Evolutionary conservation across 176 grass and related monocot genomes (phyloP).

Genomic region (Typha latifolia): DNA sequence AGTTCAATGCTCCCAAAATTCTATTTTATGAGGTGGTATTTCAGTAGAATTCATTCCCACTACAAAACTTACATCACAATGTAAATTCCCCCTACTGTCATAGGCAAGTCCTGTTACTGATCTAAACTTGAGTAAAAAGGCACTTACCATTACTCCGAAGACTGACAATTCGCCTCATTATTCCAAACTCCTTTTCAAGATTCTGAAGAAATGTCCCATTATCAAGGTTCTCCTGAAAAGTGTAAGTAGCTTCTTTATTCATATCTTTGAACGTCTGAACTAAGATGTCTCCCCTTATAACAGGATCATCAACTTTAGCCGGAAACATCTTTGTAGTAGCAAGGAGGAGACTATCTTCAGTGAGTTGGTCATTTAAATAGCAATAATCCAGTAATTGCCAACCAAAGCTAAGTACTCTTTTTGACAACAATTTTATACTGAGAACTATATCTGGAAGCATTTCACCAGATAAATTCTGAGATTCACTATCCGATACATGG

Average conservation of each 20-base stretch:
- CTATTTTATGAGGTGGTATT: too few species aligned
- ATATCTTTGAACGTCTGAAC: constrained; percentile 83
- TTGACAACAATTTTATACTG: constrained; percentile 78
- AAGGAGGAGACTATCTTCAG: constrained; percentile 37
- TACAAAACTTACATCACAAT: too few species aligned
- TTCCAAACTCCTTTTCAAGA: constrained; percentile 65
- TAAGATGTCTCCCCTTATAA: constrained; percentile 86
- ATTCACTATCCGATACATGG: constrained; percentile 15
- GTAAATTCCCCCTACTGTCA: too few species aligned
- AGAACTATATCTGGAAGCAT: constrained; percentile 42
- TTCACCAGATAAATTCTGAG: constrained; percentile 18
- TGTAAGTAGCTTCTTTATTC: constrained; percentile 44
- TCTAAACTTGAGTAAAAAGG: too few species aligned
- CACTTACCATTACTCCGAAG: constrained; percentile 61
- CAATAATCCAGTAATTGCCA: constrained; percentile 85
- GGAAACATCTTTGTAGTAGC: constrained; percentile 68
- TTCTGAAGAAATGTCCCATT: constrained; percentile 59
- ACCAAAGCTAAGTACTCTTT: constrained; percentile 61
- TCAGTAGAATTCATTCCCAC: too few species aligned
- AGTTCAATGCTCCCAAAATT: too few species aligned
- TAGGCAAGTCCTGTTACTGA: too few species aligned
- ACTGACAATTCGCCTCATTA: constrained; percentile 48
- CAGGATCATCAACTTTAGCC: constrained; percentile 80
- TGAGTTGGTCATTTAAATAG: constrained; percentile 69
- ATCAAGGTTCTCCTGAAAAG: constrained; percentile 47